phyloP scores from a whole-genome alignment of 139 green algal genomes.

The Volvox reticuliferus region DNA sequence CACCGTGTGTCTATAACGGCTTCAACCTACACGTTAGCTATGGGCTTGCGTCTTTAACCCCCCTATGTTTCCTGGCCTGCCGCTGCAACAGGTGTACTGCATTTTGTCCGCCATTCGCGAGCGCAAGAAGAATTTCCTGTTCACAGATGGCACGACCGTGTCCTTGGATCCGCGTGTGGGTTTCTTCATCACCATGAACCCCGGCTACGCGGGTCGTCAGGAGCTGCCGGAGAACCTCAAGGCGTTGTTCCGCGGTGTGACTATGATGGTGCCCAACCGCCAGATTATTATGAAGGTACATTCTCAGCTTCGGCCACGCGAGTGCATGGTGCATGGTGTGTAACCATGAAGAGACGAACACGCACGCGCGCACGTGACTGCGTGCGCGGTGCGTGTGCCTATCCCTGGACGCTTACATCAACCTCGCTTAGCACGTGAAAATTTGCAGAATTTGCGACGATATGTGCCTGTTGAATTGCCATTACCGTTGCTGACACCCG shows the following conservation, averaged over 20 bases:
- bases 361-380: too few relatives aligned
- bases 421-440: too few relatives aligned
- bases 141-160: slow-evolving; percentile 93
- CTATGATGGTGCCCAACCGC: slow-evolving; percentile 98
- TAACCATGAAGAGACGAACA: too few relatives aligned
- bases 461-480: too few relatives aligned
- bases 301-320: background rate
- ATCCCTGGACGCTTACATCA: too few relatives aligned
- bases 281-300: slow-evolving; percentile 97
- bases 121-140: slow-evolving; percentile 91
- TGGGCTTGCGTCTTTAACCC: too few relatives aligned
- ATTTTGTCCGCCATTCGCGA: slow-evolving; percentile 93
- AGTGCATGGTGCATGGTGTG: too few relatives aligned
- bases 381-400: too few relatives aligned
- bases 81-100: slow-evolving; percentile 87
- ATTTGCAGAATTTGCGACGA: too few relatives aligned
- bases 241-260: slow-evolving; percentile 95
- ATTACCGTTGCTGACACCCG: too few relatives aligned
- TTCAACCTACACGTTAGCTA: too few relatives aligned
- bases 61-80: background rate
- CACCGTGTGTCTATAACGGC: too few relatives aligned
- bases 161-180: slow-evolving; percentile 91
- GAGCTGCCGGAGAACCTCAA: slow-evolving; percentile 99
- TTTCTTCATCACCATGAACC: slow-evolving; percentile 99
- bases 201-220: slow-evolving; percentile 89